phyloP scores from a whole-genome alignment of 805 yeast genomes.

The Metschnikowia shivogae region DNA sequence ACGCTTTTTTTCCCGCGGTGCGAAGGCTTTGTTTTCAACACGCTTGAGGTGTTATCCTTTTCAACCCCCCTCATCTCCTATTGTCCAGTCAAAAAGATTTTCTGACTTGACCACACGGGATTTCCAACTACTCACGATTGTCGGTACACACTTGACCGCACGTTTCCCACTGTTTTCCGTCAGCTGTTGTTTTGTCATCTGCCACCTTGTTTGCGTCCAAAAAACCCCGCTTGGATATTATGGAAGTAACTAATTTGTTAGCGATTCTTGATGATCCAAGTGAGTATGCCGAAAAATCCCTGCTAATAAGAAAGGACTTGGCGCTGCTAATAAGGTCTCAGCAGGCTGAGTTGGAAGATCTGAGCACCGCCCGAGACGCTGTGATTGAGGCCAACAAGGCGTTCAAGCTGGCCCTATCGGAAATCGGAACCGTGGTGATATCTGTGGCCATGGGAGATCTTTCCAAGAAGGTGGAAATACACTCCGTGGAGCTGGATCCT shows the following conservation, averaged over 20 bases:
- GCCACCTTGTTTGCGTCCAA: conserved; percentile 11
- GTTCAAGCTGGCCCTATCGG: conserved; percentile 65
- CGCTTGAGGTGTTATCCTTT: neutral
- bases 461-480: conserved; percentile 73
- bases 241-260: conserved; percentile 33
- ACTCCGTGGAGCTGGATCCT: conserved; percentile 68
- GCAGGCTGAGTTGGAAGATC: conserved; percentile 24
- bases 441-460: conserved; percentile 89
- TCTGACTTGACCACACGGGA: neutral
- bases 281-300: conserved; percentile 25
- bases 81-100: neutral
- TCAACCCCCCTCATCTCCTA: neutral
- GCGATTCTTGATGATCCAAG: conserved; percentile 39
- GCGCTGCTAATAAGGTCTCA: conserved; percentile 28
- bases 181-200: conserved; percentile 12
- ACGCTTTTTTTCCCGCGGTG: neutral
- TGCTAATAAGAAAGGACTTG: conserved; percentile 29
- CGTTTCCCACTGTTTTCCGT: neutral
- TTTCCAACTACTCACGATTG: neutral
- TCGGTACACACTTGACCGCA: neutral
- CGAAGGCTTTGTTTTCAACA: conserved; percentile 2
- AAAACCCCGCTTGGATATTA: conserved; percentile 20
- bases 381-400: conserved; percentile 59
- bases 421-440: conserved; percentile 80
- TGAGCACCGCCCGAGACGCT: conserved; percentile 31